Base-by-base conservation (phyloP, 768 basidiomycete genomes). In the Lentinula guzmanii region DNA sequence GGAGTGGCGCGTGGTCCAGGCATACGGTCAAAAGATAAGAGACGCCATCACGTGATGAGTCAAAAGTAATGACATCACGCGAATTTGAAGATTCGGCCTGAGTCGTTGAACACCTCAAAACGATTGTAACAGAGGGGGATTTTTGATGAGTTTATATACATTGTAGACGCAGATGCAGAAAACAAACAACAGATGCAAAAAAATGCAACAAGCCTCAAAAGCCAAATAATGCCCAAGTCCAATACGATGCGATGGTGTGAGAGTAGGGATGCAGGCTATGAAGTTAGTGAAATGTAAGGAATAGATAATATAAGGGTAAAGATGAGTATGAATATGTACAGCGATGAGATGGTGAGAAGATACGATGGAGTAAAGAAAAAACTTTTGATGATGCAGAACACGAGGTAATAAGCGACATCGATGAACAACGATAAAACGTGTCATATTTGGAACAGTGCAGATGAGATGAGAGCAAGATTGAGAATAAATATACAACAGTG, bases 31-130 rank as follows among this genome's bases (percentile, higher is more conserved):
- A 4, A 5, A 15, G 52, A 48, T 48, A 48, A 48, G 56, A 13
- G 24, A 58, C 56, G 56, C 43, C 45, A 59, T 59, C 58, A 59
- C 58, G 46, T 59, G 56, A 4, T 7, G 4, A 43, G 5, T 13
- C 15, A 2, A 4, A 10, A 16, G 4, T 15, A 4, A 10, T 58
- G 57, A 50, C 58, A 45, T 59, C 58, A 59, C 58, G 58, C 58
- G 56, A n/a, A 13, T 33, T 39, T 5, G 10, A 39, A 15, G 9
- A 13, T 28, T 28, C 28, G 28, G 3, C 28, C 28, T 24, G 24
- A 4, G 28, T 28, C 28, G 28, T 28, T 28, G 28, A 28, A 3
- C 3, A 28, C 28, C 28, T 28, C 28, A 28, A 28, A 21, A 21
- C 21, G 21, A 28, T 28, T 3, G 28, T 3, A 28, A 28, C 0